phyloP scores from a whole-genome alignment of 2,329 filamentous ascomycete species.

The Xylariales sp. region DNA sequence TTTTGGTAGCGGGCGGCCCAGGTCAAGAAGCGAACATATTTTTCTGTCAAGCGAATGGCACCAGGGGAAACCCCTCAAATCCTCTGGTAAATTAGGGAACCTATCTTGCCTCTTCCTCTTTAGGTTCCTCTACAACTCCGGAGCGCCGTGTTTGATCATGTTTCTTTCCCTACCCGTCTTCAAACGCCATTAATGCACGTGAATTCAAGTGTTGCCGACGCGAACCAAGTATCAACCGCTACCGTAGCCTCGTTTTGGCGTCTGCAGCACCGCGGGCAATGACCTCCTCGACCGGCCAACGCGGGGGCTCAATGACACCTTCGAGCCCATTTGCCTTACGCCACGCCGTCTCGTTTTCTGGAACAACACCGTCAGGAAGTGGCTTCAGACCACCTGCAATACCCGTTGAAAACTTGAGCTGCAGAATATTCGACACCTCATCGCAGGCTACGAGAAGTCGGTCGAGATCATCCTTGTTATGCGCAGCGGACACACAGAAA shows the following conservation, averaged over 20 bases:
- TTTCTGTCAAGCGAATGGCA: constrained; percentile 46
- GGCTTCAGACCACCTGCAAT: constrained; percentile 88
- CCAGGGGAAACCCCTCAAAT: constrained; percentile 38
- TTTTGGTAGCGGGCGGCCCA: constrained; percentile 38
- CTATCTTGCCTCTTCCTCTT: constrained; percentile 39
- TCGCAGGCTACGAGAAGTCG: constrained; percentile 89
- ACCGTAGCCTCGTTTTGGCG: constrained; percentile 77
- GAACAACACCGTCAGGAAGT: constrained; percentile 75
- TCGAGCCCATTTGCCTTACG: constrained; percentile 35
- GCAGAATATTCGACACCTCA: constrained; percentile 89
- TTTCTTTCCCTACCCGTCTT: constrained; percentile 40
- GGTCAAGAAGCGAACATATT: constrained; percentile 47
- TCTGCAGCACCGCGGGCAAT: constrained; percentile 80
- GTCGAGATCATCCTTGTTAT: constrained; percentile 98
- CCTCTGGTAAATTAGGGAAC: constrained; percentile 41
- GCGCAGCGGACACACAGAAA: constrained; percentile 94
- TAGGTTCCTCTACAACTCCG: constrained; percentile 47
- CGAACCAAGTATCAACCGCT: constrained; percentile 45
- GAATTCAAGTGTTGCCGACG: constrained; percentile 37
- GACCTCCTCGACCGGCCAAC: constrained; percentile 88
- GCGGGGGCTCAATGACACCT: constrained; percentile 77
- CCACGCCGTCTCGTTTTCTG: constrained; percentile 74
- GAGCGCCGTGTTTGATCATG: constrained; percentile 47
- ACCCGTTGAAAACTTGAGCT: constrained; percentile 97
- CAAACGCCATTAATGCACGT: constrained; percentile 46